Evolutionary conservation across 306 rosid species (phyloP), one percentile per base, ranked within the genome.

Genomic region (Ormosia emarginata): DNA sequence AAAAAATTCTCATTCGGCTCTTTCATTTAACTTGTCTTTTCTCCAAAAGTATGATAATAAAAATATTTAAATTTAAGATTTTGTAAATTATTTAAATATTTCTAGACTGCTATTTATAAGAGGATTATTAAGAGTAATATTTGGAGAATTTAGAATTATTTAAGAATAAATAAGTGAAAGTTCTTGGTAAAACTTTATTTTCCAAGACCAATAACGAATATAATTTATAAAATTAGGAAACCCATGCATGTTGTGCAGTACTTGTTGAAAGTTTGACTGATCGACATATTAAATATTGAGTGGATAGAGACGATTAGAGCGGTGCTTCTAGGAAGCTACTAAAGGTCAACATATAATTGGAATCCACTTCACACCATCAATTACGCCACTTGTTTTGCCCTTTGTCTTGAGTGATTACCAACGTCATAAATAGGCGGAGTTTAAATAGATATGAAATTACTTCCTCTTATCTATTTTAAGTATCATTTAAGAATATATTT

Each of bases 271-370:
- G 24, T 66, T 75, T 74, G 80, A 81, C 61, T 0, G 15, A 62
- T 10, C 2, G n/a, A 53, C 33, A 49, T 43, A 13, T 40, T 12
- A 78, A 37, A 50, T 17, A 52, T 12, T 66, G 17, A 32, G 77
- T n/a, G 62, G 83, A 69, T 57, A 56, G 61, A 40, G 70, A 69
- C 49, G 0, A 55, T 52, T 3, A 43, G 12, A 43, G 53, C 39
- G 15, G 33, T 7, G 29, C 8, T 79, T 79, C 84, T 67, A 57
- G 73, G 87, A 84, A 84, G 76, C 24, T 78, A 43, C 83, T 3
- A 52, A 67, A 50, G 47, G 74, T 75, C 80, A 71, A 64, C 65
- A 56, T 0, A 57, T 32, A 68, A 40, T 55, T 67, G 71, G 71
- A 74, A 66, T 79, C 78, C 52, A 1, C 46, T 13, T 72, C 74